Evolutionary conservation across 257 asterid species (phyloP), one percentile per base, ranked within the genome.

Genomic region (Avicennia marina): DNA sequence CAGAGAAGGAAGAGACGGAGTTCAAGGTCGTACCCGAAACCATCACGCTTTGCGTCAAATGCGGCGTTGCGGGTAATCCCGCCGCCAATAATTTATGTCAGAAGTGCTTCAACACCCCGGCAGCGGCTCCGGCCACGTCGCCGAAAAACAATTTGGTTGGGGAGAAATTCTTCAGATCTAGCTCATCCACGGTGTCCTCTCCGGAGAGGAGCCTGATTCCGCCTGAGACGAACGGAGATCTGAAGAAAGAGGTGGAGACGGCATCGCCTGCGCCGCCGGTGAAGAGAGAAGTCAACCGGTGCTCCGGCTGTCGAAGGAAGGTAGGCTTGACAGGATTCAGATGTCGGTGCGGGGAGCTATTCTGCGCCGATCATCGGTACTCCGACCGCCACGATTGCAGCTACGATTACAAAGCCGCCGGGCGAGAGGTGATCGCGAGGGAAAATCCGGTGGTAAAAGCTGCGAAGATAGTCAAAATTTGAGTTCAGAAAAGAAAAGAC

Each of bases 371-470:
- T 47, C 95, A 89, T 59, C 80, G 97, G 54, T 89, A 89, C 72
- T 83, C 97, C 40, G 95, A 89, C 41, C 95, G 95, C 2, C 97
- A 89, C 64, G 95, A 83, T 26, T 89, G 97, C 70, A 79, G 79
- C 78, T 89, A 79, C 76, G 97, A 86, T 53, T 89, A 89, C 81
- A 86, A 79, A 66, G 11, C 87, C 42, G 85, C 81, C 58, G 97
- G 91, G 3, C 76, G 97, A 17, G 97, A 81, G 39, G 84, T 80
- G 52, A 89, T 86, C 67, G 84, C 84, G 27, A 76, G 87, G 77
- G 95, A 89, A 79, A 89, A 89, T 83, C 95, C 95, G 61, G 87
- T 86, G 34, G 91, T 86, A 25, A 89, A 80, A 65, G 97, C 95
- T 0, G 89, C 97, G 10, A 89, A 89, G 62, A 72, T 87, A 4